Evolutionary conservation across 2,329 filamentous ascomycete genomes (phyloP), one percentile per base, ranked within the genome.

Genomic region (Xylaria digitata): DNA sequence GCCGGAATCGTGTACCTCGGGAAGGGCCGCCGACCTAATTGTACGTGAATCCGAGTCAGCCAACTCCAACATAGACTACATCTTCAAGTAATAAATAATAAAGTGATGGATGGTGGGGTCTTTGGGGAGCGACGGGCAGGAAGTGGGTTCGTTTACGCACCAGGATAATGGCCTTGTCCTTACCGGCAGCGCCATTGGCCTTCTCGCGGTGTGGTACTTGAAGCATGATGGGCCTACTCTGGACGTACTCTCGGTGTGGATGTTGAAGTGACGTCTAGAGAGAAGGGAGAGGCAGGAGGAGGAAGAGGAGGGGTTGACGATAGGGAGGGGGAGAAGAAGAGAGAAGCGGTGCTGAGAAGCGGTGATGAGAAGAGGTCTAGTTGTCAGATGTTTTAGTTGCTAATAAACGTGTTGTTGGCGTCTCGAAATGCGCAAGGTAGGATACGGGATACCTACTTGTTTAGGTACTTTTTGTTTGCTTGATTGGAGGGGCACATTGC

Each of bases 1-100:
- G 96, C 74, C 96, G 89, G 84, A 98, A 98, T 73, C 96, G 89
- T 70, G 96, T 99, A 79, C 96, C 96, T 86, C 96, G 89, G 66
- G 94, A 97, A 63, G 96, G 94, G 68, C 96, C 95, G 73, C 95
- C 95, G 77, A 98, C 95, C 94, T 97, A 62, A 67, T 17, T 68
- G 62, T 37, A 74, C 17, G 69, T 54, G 49, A 53, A 61, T 57
- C 68, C 69, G 53, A 71, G 72, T 81, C 73, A 80, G 78, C 71
- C 40, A 48, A 26, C 58, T 45, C 40, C 7, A 42, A 6, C 46
- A n/a, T 21, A 32, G 11, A 40, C 37, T 40, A 40, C 37, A 13
- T 62, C 13, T 6, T 19, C 21, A 54, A 48, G 13, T 37, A 52
- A 55, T 26, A 7, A 40, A 26, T 60, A 19, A 46, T 30, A n/a